Evolutionary conservation across 176 grass and related monocot species (phyloP), one percentile per base, ranked within the genome.

Genomic region (Echinochloa phyllopogon): DNA sequence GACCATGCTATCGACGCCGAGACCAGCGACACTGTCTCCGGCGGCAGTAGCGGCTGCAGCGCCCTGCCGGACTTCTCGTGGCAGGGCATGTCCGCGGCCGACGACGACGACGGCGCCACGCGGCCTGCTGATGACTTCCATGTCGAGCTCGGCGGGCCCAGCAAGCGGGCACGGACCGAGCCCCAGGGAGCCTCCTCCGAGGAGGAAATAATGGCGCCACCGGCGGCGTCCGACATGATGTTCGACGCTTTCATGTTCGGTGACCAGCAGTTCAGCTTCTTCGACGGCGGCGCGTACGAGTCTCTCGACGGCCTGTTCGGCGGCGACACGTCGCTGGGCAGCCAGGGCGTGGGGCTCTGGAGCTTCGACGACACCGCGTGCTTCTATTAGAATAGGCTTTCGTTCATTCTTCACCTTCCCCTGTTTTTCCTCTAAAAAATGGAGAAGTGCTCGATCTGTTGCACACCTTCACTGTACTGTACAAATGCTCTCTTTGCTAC

Each of bases 301-400:
- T 71, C 48, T 10, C 69, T 81, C 17, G 88, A 85, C 40, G 38
- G 48, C 49, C 21, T 74, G 48, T 85, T 89, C 29, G 25, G 27
- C 44, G 58, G 59, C 20, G 86, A 87, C 51, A 63, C 43, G 2
- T 37, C 9, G 63, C 56, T 85, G 50, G 65, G 85, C 75, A 21
- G 51, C 77, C 71, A 25, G 17, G 48, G 72, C 29, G 6, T 81
- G 53, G 83, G 81, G 55, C 85, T 92, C 40, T 97, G 92, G 92
- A 94, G 81, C 86, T 97, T 94, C 67, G 86, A 90, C 84, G 88
- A 60, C 75, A 86, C 15, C 42, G 24, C 39, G 25, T 88, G 25
- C 47, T 69, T 39, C 4, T 86, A 66, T 23, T 71, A 71, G 65
- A 4, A 4, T 10, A 21, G 20, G 66, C 66, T 69, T 42, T 42